Evolutionary conservation across 202 grass and related monocot genomes (phyloP).

Genomic region (Carex arenaria): DNA sequence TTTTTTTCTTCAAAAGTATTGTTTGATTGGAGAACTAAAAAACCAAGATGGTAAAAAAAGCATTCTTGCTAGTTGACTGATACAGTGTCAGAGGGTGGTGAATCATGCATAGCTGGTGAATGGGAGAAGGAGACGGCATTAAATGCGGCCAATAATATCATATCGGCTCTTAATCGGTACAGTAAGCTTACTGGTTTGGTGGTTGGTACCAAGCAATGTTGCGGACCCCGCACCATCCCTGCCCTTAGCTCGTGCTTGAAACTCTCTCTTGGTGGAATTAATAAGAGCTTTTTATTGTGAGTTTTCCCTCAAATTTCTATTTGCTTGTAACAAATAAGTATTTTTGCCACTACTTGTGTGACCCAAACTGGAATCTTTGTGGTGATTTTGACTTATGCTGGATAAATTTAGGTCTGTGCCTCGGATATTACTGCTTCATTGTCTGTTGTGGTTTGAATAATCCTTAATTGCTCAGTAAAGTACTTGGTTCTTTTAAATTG

Average conservation of each 20-base stretch:
- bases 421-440: neutral
- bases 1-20: neutral
- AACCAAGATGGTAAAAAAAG: conserved; percentile 39
- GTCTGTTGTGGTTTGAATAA: neutral
- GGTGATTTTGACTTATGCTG: neutral
- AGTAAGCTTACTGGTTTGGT: conserved; percentile 73
- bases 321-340: neutral
- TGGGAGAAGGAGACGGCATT: conserved; percentile 62
- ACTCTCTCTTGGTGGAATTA: conserved; percentile 97
- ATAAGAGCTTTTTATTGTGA: conserved; percentile 99
- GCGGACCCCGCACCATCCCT: conserved; percentile 39
- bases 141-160: conserved; percentile 49
- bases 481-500: neutral
- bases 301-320: conserved; percentile 26
- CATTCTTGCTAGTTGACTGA: conserved; percentile 72
- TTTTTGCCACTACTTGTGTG: neutral
- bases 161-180: conserved; percentile 54
- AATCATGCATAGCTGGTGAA: conserved; percentile 45
- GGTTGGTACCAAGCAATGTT: conserved; percentile 62
- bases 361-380: neutral
- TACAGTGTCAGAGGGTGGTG: conserved; percentile 66
- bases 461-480: neutral
- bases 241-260: conserved; percentile 73
- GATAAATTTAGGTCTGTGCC: neutral
- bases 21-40: conserved; percentile 3